Conservation (phyloP, 1,139 yeast species). For the Candida sp. region DNA sequence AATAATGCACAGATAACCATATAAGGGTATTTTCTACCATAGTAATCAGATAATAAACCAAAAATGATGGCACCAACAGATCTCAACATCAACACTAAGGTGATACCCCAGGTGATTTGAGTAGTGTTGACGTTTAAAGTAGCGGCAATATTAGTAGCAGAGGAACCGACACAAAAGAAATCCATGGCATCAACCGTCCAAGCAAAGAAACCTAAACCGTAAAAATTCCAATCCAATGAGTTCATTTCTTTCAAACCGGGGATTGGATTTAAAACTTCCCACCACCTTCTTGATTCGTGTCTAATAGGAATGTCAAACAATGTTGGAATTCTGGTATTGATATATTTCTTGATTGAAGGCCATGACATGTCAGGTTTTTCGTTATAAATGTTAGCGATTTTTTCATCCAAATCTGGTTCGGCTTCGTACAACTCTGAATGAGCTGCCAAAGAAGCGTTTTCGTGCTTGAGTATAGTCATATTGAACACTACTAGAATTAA, state of each 20-base stretch:
- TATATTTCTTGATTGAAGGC: constrained; percentile 19
- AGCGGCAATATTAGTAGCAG: constrained; percentile 53
- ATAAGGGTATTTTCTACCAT: constrained; percentile 73
- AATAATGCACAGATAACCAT: constrained; percentile 51
- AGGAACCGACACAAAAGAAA: constrained; percentile 66
- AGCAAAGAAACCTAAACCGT: constrained; percentile 59
- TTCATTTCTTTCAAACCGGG: constrained; percentile 27
- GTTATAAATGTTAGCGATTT: constrained; percentile 12
- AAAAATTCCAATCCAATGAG: constrained; percentile 50
- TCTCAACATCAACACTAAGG: constrained; percentile 74
- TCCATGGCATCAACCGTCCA: constrained; percentile 86
- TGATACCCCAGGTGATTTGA: constrained; percentile 75
- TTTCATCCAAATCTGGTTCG: not conserved
- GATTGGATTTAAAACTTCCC: constrained; percentile 28
- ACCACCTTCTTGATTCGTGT: constrained; percentile 8
- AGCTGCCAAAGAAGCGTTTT: not conserved
- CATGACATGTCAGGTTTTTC: constrained; percentile 24
- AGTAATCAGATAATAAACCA: constrained; percentile 64
- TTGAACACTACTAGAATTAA: not conserved
- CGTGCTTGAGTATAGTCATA: not conserved
- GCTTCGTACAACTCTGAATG: not conserved
- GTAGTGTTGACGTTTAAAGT: constrained; percentile 48
- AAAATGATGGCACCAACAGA: constrained; percentile 75
- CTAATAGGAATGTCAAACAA: constrained; percentile 17
- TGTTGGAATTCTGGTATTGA: constrained; percentile 22